Base-by-base conservation (phyloP, 75 land plant genomes). In the Chamaecyparis obtusa region DNA sequence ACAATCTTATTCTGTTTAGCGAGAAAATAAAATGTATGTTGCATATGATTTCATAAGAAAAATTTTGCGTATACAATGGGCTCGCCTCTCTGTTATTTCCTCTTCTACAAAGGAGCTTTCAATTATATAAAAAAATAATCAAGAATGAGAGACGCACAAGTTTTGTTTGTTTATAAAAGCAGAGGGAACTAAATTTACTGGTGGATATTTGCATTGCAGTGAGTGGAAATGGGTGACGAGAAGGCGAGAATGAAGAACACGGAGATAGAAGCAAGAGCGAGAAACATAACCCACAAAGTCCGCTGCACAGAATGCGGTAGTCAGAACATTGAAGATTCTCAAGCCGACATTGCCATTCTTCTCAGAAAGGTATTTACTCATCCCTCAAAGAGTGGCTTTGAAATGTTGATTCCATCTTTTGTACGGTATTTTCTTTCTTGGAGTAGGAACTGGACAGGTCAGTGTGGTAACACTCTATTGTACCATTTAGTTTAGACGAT, bases 301-400 rank as follows among this genome's bases (percentile, higher is more conserved):
- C 91, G 98, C 48, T 96, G 96, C 85, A 93, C 92, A 21, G 95
- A 95, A 87, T 96, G 98, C 84, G 98, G 98, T 0, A 94, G 94
- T 90, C 98, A 96, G 86, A 94, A 95, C 81, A 96, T 96, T 87
- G 98, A 96, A 89, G 98, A 96, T 54, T 96, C 98, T 37, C 95
- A 95, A 89, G 98, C 96, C n/a, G 98, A 96, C 86, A 84, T 96
- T 85, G 98, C 98, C 46, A 91, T 96, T 86, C 91, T 90, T 33
- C 95, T 96, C 39, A 90, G 95, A 76, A 94, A 95, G 94, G 98
- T 96, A 85, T 33, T 19, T 55, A 41, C 57, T 86, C 19, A 39
- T 75, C 48, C 33, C n/a, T 6, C 69, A 64, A 64, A 64, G 69
- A 64, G n/a, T 24, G 69, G 69, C 69, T n/a, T 64, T 51, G 4